Percentiles rank a stretch among this genome's conserved stretches.
Conservation (phyloP, 1,284 basidiomycete genomes). For the Leccinum ponderosum region DNA sequence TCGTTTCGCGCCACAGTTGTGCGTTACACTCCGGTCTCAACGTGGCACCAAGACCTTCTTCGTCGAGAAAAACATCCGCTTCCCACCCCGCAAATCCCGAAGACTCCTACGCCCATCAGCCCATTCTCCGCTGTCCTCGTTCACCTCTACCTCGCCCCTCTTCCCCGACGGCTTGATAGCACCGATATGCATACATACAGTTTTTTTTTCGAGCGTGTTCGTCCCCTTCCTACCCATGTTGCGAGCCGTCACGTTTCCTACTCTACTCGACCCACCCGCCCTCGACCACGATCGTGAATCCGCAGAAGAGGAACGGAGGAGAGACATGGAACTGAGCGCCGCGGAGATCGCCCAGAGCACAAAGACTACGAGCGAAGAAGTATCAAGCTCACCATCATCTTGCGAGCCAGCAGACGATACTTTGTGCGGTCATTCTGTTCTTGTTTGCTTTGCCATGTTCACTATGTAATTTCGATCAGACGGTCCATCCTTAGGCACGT, state of each 20-base stretch:
- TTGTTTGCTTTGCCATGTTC: too few species aligned
- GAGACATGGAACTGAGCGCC: neutral
- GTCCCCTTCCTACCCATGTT: neutral
- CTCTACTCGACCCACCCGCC: neutral
- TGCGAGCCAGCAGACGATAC: neutral
- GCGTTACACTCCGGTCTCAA: too few species aligned
- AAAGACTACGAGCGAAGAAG: neutral
- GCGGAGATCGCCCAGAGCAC: neutral
- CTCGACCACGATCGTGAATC: neutral
- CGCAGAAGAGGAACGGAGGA: neutral
- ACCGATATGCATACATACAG: constrained; percentile 79
- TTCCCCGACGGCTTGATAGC: constrained; percentile 95
- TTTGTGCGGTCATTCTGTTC: neutral
- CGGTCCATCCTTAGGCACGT: too few species aligned
- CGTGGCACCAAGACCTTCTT: too few species aligned
- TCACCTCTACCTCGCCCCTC: constrained; percentile 63
- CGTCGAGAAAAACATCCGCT: too few species aligned
- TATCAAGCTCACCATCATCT: neutral
- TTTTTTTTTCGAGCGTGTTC: neutral
- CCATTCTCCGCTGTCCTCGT: constrained; percentile 88
- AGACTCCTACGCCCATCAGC: constrained; percentile 49
- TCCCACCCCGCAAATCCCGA: constrained; percentile 55
- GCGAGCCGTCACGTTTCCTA: neutral
- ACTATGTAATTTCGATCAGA: too few species aligned
- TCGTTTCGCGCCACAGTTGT: too few species aligned